Percentiles rank a stretch among this genome's conserved stretches.
Conservation (phyloP, 768 basidiomycete species). For the Tulasnella sp. region DNA sequence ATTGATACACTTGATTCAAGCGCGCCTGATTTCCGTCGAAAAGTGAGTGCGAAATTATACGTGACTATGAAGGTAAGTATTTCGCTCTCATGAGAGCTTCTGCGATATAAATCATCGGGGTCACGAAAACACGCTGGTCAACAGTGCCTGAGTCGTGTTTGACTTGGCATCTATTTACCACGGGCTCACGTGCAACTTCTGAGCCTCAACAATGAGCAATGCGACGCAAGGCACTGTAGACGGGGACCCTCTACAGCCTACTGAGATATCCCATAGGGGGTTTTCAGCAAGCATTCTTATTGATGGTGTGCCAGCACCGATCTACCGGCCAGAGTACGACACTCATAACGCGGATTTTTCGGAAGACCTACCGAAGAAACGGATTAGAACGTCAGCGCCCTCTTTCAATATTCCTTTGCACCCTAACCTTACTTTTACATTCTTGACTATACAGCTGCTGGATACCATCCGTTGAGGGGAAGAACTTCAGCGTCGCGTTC, state of each 20-base stretch:
- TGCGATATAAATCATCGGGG: too few relatives aligned
- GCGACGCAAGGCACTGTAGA: too few relatives aligned
- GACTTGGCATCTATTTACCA: too few relatives aligned
- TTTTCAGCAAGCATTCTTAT: neutral
- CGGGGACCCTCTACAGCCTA: neutral
- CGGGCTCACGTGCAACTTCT: too few relatives aligned
- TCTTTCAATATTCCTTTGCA: neutral
- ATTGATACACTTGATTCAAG: too few relatives aligned
- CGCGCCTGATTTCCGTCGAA: too few relatives aligned
- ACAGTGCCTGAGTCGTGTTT: too few relatives aligned
- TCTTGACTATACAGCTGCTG: neutral
- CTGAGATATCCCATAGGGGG: conserved; percentile 3
- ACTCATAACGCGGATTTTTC: neutral
- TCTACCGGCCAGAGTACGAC: conserved; percentile 5
- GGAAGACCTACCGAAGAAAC: neutral
- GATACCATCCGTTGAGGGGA: conserved; percentile 1
- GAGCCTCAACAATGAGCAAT: too few relatives aligned
- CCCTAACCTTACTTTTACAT: neutral
- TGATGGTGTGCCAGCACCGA: neutral
- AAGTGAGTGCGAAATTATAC: too few relatives aligned
- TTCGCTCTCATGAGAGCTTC: too few relatives aligned
- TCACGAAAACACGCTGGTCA: too few relatives aligned
- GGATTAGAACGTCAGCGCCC: conserved; percentile 1
- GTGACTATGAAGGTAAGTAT: too few relatives aligned
- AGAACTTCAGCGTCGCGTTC: conserved; percentile 10